Conservation (phyloP, 176 grass and related monocot genomes). For the Areca catechu region DNA sequence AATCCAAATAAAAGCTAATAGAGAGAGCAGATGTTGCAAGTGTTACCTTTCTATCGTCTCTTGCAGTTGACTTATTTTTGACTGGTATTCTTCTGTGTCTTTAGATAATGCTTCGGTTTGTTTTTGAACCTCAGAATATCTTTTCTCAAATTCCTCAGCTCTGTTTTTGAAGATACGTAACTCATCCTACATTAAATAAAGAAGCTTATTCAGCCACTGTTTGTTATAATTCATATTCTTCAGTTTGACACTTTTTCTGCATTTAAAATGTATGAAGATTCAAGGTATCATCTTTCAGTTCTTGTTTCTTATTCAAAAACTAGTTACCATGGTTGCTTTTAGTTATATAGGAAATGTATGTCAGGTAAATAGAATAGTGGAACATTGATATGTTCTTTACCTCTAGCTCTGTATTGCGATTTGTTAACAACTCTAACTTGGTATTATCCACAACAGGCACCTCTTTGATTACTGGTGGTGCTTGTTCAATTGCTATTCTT, state of each 20-base stretch:
- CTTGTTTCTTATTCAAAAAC: no score
- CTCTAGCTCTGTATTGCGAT: conserved; percentile 64
- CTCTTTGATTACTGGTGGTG: conserved; percentile 79
- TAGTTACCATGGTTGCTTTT: no score
- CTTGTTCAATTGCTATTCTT: conserved; percentile 70
- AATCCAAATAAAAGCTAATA: no score
- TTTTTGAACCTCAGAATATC: conserved; percentile 44
- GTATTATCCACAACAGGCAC: conserved; percentile 61
- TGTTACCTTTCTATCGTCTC: conserved; percentile 65
- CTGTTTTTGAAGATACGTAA: conserved; percentile 54
- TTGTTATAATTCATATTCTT: no score
- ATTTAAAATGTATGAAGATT: no score
- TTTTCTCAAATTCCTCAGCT: conserved; percentile 72
- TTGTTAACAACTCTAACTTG: conserved; percentile 52
- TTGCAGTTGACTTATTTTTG: conserved; percentile 53
- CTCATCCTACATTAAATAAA: conserved; percentile 40
- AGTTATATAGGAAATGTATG: no score
- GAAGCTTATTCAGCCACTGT: conserved; percentile 4
- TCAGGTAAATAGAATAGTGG: neutral
- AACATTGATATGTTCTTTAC: conserved; percentile 16
- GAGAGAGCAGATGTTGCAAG: no score
- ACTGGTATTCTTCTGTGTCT: conserved; percentile 46
- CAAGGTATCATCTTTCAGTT: no score
- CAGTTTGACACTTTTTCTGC: no score
- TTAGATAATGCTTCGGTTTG: conserved; percentile 40